These are phyloP conservation scores for Candida sanyaensis DNA, from an alignment of 1,139 yeast species.

Conservation along the genomic window DNA sequence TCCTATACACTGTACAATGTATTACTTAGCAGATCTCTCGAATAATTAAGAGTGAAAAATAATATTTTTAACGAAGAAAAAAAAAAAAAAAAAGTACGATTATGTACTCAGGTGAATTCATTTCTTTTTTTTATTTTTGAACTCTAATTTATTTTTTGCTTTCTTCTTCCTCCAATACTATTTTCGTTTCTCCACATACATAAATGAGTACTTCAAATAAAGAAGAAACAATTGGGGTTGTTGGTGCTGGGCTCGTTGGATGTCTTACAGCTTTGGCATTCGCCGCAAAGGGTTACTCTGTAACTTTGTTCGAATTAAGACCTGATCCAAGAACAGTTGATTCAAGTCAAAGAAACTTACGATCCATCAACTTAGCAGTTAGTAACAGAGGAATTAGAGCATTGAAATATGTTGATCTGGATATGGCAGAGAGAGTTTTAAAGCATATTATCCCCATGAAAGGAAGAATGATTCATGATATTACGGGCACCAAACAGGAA, in stretches of 20 bases:
- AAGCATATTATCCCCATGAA: slow-evolving; percentile 76
- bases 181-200: neutral
- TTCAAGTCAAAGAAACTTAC: slow-evolving; percentile 32
- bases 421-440: slow-evolving; percentile 57
- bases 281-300: slow-evolving; percentile 70
- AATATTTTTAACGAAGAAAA: neutral
- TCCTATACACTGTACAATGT: no score
- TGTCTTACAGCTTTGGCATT: slow-evolving; percentile 83
- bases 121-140: neutral
- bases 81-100: neutral
- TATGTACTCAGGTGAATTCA: neutral
- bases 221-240: slow-evolving; percentile 41
- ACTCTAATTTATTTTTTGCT: neutral
- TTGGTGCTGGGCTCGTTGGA: slow-evolving; percentile 92
- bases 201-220: slow-evolving; percentile 2
- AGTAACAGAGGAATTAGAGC: slow-evolving; percentile 82
- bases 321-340: slow-evolving; percentile 36
- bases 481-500: slow-evolving; percentile 57
- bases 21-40: neutral
- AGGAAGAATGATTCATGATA: slow-evolving; percentile 87
- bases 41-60: neutral
- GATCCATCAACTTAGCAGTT: slow-evolving; percentile 86
- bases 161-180: neutral
- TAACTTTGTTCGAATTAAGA: slow-evolving; percentile 66
- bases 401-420: slow-evolving; percentile 58